Evolutionary conservation across 768 basidiomycete genomes (phyloP).

Genomic region (Termitomyces sp.): DNA sequence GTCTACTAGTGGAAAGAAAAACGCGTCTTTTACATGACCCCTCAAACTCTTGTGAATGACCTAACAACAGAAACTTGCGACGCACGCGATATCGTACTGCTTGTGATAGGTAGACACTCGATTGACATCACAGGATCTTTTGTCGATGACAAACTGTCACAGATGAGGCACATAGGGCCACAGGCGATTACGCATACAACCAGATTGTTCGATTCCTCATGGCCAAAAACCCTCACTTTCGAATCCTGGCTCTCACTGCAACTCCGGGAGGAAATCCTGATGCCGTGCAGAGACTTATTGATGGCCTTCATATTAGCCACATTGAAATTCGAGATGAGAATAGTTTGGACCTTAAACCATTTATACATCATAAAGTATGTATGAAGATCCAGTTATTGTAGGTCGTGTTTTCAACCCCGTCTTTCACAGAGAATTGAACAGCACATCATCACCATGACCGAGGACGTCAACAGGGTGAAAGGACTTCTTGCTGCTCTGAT

Average conservation of each 20-base stretch:
- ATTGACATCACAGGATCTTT: neutral
- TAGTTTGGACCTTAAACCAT: conserved; percentile 80
- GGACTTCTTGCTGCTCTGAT: conserved; percentile 69
- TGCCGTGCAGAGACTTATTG: conserved; percentile 87
- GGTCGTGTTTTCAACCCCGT: neutral
- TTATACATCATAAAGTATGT: conserved; percentile 81
- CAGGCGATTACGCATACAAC: conserved; percentile 90
- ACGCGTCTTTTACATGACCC: conserved; percentile 92
- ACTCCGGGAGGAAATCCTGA: conserved; percentile 87
- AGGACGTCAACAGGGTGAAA: conserved; percentile 58
- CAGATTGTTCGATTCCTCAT: conserved; percentile 85
- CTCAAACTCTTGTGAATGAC: conserved; percentile 92
- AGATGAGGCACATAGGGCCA: conserved; percentile 96
- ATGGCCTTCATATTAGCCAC: conserved; percentile 88
- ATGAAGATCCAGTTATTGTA: neutral
- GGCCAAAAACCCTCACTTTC: conserved; percentile 91
- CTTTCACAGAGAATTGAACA: conserved; percentile 59
- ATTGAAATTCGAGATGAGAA: conserved; percentile 94
- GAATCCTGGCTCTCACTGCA: conserved; percentile 89
- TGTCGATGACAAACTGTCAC: neutral
- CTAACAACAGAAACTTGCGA: conserved; percentile 70
- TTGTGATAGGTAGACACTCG: conserved; percentile 70
- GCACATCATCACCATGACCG: conserved; percentile 71
- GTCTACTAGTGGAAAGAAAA: conserved; percentile 67
- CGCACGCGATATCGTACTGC: conserved; percentile 70